Evolutionary conservation across 371 early-diverging fungal genomes (phyloP).

Genomic region (Syncephalis plumigaleata): DNA sequence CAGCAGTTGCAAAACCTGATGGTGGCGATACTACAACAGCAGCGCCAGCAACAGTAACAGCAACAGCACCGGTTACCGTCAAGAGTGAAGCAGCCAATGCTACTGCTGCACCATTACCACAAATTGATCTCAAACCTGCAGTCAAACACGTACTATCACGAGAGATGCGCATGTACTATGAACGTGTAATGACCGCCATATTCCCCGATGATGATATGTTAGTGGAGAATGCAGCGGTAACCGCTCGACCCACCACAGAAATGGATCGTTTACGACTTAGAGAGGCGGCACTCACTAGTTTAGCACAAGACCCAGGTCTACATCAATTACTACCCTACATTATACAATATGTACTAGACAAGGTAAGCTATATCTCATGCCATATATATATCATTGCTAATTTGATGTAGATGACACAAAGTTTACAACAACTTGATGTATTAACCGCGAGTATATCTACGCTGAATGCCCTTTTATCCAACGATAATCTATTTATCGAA

Average conservation of each 20-base stretch:
- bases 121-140: conserved; percentile 57
- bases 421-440: conserved; percentile 46
- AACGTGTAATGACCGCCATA: conserved; percentile 82
- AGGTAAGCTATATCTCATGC: conserved; percentile 25
- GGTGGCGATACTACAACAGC: no score
- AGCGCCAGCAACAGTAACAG: no score
- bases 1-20: no score
- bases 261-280: no score
- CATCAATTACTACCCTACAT: conserved; percentile 98
- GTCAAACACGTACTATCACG: conserved; percentile 90
- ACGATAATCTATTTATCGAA: conserved; percentile 89
- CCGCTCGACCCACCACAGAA: no score
- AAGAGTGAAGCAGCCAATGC: no score
- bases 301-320: conserved; percentile 86
- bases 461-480: conserved; percentile 70
- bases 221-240: no score
- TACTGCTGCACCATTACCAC: no score
- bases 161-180: conserved; percentile 95
- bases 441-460: conserved; percentile 65
- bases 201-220: conserved; percentile 50
- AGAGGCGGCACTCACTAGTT: conserved; percentile 69
- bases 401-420: conserved; percentile 40
- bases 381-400: conserved; percentile 9
- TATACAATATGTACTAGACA: conserved; percentile 86
- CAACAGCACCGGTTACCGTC: no score